Evolutionary conservation across 1,139 yeast genomes (phyloP).

Genomic region (Sugiyamaella novakii): DNA sequence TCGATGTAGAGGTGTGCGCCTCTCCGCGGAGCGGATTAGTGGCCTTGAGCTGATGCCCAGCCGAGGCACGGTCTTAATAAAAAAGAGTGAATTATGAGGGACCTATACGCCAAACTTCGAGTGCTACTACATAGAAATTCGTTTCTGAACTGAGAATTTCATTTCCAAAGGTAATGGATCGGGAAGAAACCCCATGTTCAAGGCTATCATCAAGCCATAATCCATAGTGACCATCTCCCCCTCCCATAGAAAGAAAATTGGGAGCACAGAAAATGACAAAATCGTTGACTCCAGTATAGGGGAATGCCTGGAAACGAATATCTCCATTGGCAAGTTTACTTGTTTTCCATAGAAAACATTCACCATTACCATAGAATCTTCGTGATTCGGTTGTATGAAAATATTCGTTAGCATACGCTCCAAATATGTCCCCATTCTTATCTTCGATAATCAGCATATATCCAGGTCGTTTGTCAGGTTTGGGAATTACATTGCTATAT

Average conservation of each 20-base stretch:
- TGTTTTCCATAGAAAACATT: constrained; percentile 85
- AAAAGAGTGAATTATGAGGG: neutral
- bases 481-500: constrained; percentile 49
- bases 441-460: constrained; percentile 73
- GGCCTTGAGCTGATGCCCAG: no score
- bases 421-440: constrained; percentile 65
- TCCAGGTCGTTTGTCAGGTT: constrained; percentile 53
- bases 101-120: constrained; percentile 74
- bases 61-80: no score
- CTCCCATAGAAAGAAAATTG: constrained; percentile 81
- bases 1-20: no score
- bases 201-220: constrained; percentile 81
- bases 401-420: constrained; percentile 79
- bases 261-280: constrained; percentile 81
- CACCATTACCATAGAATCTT: constrained; percentile 90
- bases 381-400: constrained; percentile 62
- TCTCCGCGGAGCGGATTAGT: no score
- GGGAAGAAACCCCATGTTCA: constrained; percentile 72
- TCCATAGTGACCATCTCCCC: constrained; percentile 92
- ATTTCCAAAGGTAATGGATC: constrained; percentile 87
- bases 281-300: constrained; percentile 87
- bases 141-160: constrained; percentile 68
- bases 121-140: constrained; percentile 72
- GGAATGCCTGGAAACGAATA: constrained; percentile 71
- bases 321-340: constrained; percentile 20